These are phyloP conservation scores for Sporothrix brunneoviolacea DNA, from an alignment of 2,329 filamentous ascomycete species.

Conservation along the genomic window DNA sequence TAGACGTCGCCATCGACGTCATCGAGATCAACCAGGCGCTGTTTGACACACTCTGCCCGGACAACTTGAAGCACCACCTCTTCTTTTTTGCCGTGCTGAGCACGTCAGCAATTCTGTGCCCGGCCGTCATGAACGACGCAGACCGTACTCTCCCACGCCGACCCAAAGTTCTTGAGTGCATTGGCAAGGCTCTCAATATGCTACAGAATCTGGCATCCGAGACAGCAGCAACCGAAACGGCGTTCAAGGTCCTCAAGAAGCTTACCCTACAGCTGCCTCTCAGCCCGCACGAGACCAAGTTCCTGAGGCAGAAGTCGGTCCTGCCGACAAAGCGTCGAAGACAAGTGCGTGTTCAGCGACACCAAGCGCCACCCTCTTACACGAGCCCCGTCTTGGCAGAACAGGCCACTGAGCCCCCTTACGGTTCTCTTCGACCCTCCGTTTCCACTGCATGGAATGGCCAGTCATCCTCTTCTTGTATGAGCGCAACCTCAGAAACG, in stretches of 20 bases:
- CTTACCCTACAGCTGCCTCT: neutral
- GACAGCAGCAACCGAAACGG: neutral
- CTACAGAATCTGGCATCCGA: neutral
- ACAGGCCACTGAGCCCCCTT: too few relatives aligned
- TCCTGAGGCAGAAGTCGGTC: neutral
- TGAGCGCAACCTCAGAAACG: too few relatives aligned
- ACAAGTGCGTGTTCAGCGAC: too few relatives aligned
- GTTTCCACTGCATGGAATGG: too few relatives aligned
- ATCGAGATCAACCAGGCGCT: neutral
- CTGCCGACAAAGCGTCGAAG: too few relatives aligned
- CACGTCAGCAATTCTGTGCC: neutral
- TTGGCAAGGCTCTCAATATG: neutral
- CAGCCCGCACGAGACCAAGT: neutral
- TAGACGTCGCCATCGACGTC: neutral
- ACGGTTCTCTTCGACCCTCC: too few relatives aligned
- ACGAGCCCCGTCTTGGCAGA: too few relatives aligned
- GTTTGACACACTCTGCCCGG: neutral
- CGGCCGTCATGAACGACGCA: neutral
- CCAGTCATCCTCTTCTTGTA: too few relatives aligned
- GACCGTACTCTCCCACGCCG: neutral
- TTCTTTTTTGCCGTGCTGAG: neutral
- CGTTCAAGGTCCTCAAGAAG: neutral
- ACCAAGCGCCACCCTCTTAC: too few relatives aligned
- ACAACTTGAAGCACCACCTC: neutral
- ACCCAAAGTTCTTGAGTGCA: neutral